Percentiles rank a stretch among this genome's conserved stretches.
These are phyloP conservation scores for Trametes coccinea DNA, from an alignment of 768 basidiomycete species.

Conservation along the genomic window DNA sequence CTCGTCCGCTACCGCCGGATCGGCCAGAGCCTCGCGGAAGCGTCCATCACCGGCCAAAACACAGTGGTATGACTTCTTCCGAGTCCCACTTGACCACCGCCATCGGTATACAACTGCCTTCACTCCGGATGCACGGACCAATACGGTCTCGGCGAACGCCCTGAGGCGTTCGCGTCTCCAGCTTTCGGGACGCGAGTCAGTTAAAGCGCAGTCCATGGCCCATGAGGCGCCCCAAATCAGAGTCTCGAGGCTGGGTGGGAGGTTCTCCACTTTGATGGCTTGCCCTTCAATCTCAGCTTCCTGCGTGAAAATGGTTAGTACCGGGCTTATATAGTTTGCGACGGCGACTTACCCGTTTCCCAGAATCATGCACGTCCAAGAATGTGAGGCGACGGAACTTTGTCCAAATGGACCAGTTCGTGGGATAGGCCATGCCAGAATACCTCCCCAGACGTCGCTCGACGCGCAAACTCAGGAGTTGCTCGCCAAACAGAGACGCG, in stretches of 20 bases:
- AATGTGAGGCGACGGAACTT: not conserved
- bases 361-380: not conserved
- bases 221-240: slow-evolving; percentile 5
- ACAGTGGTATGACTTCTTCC: not conserved
- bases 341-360: not conserved
- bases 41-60: not conserved
- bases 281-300: not conserved
- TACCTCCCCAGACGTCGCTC: not conserved
- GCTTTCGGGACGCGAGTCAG: not conserved
- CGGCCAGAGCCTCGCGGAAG: not conserved
- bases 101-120: slow-evolving; percentile 5
- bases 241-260: not conserved
- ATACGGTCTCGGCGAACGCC: not conserved
- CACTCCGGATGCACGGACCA: not conserved
- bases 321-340: too few relatives aligned
- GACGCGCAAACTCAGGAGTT: slow-evolving; percentile 3
- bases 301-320: not conserved
- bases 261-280: not conserved
- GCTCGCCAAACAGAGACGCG: not conserved
- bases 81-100: not conserved
- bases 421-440: slow-evolving; percentile 1
- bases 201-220: not conserved
- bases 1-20: not conserved
- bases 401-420: not conserved
- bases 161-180: not conserved